Evolutionary conservation across 306 rosid genomes (phyloP).

Genomic region (Clitoria ternatea): DNA sequence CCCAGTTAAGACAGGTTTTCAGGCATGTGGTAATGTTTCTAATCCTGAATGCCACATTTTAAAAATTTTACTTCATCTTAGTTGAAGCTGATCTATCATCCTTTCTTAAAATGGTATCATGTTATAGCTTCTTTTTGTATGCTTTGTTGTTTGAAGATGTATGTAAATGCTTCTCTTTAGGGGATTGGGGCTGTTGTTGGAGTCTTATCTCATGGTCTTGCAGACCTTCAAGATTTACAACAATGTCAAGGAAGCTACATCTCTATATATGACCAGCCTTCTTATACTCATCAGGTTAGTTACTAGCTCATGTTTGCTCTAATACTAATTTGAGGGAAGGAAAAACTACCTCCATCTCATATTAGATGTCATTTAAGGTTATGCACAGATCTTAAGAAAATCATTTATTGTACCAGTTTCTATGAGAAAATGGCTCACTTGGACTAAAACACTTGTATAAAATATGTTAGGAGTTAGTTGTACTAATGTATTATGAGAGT

Average conservation of each 20-base stretch:
- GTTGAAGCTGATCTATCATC: not conserved
- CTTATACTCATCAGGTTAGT: constrained; percentile 64
- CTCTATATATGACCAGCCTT: constrained; percentile 87
- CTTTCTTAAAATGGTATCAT: not conserved
- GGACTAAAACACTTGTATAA: too few relatives aligned
- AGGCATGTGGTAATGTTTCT: constrained; percentile 85
- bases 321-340: not conserved
- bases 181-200: constrained; percentile 93
- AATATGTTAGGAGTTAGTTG: too few relatives aligned
- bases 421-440: too few relatives aligned
- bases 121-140: not conserved
- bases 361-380: too few relatives aligned
- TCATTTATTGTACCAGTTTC: too few relatives aligned
- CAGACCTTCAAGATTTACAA: constrained; percentile 68
- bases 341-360: too few relatives aligned
- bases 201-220: constrained; percentile 82
- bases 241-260: constrained; percentile 74
- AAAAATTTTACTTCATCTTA: not conserved
- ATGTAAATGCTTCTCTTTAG: constrained; percentile 27
- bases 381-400: too few relatives aligned
- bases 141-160: not conserved
- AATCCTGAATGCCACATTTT: not conserved
- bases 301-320: not conserved
- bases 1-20: constrained; percentile 93
- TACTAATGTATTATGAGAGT: too few relatives aligned